Base-by-base conservation (phyloP, 495 filamentous ascomycete genomes). In the Cercophora newfieldiana region DNA sequence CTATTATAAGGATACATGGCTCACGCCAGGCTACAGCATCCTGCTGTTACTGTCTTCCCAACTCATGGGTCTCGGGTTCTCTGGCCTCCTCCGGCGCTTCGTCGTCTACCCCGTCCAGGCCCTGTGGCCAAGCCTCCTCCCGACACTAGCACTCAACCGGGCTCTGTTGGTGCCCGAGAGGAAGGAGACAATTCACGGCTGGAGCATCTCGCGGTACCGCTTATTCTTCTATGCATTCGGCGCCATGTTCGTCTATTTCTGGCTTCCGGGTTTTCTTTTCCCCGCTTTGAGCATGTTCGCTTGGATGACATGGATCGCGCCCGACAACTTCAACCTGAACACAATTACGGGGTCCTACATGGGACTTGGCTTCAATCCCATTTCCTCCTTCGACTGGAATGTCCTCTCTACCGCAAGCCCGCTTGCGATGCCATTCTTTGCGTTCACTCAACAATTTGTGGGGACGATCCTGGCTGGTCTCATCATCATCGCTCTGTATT, bases 401-500 rank as follows among this genome's bases (percentile, higher is more conserved):
- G 25, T 62, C 4, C 3, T 54, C 29, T 49, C 58, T 4, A 10
- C 50, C 48, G 21, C 54, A 7, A 48, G 18, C 19, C 47, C 64
- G 53, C 59, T 72, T 19, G 61, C 65, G 8, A 44, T 48, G 5
- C 70, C 70, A 2, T 72, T 69, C 61, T 72, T 67, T 29, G 30
- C 24, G 21, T 62, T 50, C n/a, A 60, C 51, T 54, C 66, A 61
- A 8, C 60, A 60, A 48, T 69, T 67, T 51, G 24, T 24, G 8
- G 65, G 53, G 16, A 29, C 29, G 2, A 25, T 59, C 3, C 26
- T 67, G 4, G 24, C 16, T 1, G 64, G 64, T 22, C 24, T 87
- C 51, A 73, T 80, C 28, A 81, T 80, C 12, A 56, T 78, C 0
- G 82, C 70, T 4, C 67, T 88, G n/a, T 83, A 85, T 66, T 87